Percentiles rank a stretch among this genome's conserved stretches.
phyloP scores from a whole-genome alignment of 345 rosid species.

The Acer negundo region DNA sequence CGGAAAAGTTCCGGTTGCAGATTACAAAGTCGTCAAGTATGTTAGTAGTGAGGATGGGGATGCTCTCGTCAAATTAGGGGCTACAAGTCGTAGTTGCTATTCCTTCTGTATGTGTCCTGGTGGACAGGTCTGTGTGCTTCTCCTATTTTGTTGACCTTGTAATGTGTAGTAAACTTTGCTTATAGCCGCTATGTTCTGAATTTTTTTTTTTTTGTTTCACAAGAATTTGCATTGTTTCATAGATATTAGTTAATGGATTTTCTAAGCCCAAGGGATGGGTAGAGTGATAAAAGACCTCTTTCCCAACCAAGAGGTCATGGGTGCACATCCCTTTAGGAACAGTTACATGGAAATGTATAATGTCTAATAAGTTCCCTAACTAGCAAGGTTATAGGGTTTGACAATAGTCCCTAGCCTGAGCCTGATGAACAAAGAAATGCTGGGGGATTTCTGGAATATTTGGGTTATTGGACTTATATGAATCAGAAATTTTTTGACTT shows the following conservation, averaged over 20 bases:
- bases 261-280: background rate
- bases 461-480: background rate
- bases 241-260: background rate
- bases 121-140: conserved; percentile 82
- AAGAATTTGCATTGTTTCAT: background rate
- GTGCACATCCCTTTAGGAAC: background rate
- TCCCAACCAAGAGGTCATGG: background rate
- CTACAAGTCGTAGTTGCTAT: conserved; percentile 70
- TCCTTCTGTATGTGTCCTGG: conserved; percentile 99
- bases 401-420: background rate
- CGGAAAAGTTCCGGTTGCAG: conserved; percentile 95
- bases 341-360: too few species aligned
- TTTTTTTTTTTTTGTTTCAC: background rate
- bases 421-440: background rate
- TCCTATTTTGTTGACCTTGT: conserved; percentile 6
- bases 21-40: conserved; percentile 81
- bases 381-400: background rate
- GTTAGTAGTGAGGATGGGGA: conserved; percentile 42
- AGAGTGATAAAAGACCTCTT: background rate
- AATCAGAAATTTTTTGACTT: background rate
- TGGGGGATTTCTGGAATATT: too few species aligned
- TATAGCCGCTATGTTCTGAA: background rate
- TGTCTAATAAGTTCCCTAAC: background rate
- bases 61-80: conserved; percentile 23
- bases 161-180: background rate